phyloP scores from a whole-genome alignment of 192 early-diverging fungal species.

The Chytriomyces confervae region DNA sequence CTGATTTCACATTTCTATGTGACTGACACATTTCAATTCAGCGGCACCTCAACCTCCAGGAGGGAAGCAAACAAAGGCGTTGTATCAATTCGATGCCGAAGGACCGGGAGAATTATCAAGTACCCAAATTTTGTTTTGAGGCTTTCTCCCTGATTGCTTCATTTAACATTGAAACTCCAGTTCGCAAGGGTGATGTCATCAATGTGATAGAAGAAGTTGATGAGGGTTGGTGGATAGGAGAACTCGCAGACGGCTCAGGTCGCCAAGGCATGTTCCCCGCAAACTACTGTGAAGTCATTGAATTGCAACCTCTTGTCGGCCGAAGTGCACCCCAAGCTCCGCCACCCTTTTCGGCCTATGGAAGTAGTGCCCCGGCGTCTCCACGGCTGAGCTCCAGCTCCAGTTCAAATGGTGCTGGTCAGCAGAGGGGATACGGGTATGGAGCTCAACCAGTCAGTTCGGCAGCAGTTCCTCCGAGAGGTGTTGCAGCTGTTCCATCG shows the following conservation, averaged over 20 bases:
- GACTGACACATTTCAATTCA: constrained; percentile 19
- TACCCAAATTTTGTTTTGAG: constrained; percentile 23
- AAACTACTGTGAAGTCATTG: constrained; percentile 79
- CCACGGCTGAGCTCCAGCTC: constrained; percentile 10
- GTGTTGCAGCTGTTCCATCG: constrained; percentile 11
- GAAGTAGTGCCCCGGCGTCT: neutral
- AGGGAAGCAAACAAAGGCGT: constrained; percentile 67
- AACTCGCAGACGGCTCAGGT: constrained; percentile 70
- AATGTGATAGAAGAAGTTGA: constrained; percentile 84
- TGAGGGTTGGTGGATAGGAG: constrained; percentile 95
- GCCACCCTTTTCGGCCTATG: neutral
- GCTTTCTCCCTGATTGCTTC: neutral
- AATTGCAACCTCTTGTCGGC: constrained; percentile 1
- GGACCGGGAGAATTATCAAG: constrained; percentile 77
- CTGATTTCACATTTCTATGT: neutral
- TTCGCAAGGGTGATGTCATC: constrained; percentile 87
- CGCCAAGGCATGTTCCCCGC: constrained; percentile 88
- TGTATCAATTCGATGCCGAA: constrained; percentile 84
- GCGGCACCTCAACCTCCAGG: constrained; percentile 27
- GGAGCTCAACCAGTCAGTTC: neutral
- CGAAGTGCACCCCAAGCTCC: neutral
- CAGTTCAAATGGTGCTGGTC: neutral
- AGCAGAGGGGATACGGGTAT: neutral
- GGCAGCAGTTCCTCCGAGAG: constrained; percentile 17
- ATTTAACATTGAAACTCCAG: constrained; percentile 35